phyloP scores from a whole-genome alignment of 176 grass and related monocot genomes.

The Coix lacrymajobi region DNA sequence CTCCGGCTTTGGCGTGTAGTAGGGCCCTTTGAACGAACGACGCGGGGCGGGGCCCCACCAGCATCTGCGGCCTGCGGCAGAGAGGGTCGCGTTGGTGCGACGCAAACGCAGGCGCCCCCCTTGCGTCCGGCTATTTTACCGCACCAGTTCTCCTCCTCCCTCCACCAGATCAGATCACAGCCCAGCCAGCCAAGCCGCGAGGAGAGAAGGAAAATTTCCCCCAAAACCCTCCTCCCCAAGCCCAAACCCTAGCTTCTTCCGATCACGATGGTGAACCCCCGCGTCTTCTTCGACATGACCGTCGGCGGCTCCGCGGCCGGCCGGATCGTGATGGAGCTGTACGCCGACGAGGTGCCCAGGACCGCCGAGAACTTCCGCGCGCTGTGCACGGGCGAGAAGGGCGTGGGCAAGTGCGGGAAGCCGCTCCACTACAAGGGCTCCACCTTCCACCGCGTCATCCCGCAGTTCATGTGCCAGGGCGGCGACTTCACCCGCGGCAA shows the following conservation, averaged over 20 bases:
- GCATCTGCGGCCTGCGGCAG: background rate
- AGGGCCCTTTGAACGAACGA: background rate
- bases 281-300: conserved; percentile 12
- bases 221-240: background rate
- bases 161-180: background rate
- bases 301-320: background rate
- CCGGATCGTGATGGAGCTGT: conserved; percentile 7
- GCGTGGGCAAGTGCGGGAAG: background rate
- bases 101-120: background rate
- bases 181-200: no score
- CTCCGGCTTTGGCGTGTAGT: background rate
- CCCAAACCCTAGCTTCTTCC: background rate
- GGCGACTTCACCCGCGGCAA: conserved; percentile 9
- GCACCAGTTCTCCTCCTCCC: background rate
- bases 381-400: conserved; percentile 15
- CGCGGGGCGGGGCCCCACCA: background rate
- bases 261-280: background rate
- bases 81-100: background rate
- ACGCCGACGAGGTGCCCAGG: background rate
- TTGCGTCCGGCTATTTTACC: background rate
- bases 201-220: background rate
- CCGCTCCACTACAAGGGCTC: conserved; percentile 17
- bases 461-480: conserved; percentile 6
- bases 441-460: conserved; percentile 11
- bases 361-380: background rate